Evolutionary conservation across 148 eudicot genomes (phyloP).

Genomic region (Fallopia convolvulus): DNA sequence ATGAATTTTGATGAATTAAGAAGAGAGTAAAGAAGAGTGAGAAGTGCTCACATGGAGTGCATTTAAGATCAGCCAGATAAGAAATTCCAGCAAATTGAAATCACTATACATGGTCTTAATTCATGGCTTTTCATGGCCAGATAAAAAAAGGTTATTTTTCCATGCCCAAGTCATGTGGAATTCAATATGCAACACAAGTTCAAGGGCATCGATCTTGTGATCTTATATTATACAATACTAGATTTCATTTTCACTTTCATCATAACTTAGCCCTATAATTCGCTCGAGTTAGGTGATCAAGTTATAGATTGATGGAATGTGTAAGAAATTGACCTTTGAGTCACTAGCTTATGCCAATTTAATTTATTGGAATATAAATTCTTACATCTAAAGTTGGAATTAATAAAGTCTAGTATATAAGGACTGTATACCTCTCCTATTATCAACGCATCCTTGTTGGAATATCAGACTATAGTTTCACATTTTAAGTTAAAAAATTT

Average conservation of each 20-base stretch:
- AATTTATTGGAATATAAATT: too few species aligned
- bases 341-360: too few species aligned
- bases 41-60: conserved; percentile 8
- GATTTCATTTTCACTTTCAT: neutral
- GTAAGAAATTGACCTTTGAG: too few species aligned
- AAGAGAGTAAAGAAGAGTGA: neutral
- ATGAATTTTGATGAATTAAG: neutral
- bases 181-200: neutral
- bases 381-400: too few species aligned
- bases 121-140: neutral
- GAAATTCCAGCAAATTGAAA: neutral
- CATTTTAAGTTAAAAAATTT: too few species aligned
- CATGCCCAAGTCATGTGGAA: neutral
- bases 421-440: too few species aligned
- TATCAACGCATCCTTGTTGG: too few species aligned
- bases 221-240: neutral
- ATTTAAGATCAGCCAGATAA: neutral
- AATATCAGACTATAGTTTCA: too few species aligned
- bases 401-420: too few species aligned
- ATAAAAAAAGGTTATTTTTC: neutral
- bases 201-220: neutral
- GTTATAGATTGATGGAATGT: too few species aligned
- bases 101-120: conserved; percentile 3
- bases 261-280: neutral
- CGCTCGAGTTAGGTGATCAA: neutral